Evolutionary conservation across 2,329 filamentous ascomycete species (phyloP).

Genomic region (Cercospora citrullina): DNA sequence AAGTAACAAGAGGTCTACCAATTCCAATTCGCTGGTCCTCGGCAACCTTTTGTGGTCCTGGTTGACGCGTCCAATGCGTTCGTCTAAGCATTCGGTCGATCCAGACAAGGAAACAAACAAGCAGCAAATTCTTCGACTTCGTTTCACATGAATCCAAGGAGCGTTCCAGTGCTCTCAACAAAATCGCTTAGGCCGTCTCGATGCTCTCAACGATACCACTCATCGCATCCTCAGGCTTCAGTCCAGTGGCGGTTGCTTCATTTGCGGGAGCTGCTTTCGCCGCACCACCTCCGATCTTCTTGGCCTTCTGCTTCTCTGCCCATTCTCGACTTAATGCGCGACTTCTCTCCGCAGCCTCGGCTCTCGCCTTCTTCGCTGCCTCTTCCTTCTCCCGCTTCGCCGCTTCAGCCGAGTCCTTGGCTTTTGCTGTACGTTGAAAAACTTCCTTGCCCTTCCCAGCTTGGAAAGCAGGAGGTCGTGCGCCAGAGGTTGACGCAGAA

Average conservation of each 20-base stretch:
- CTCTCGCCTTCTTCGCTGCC: slow-evolving; percentile 49
- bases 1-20: too few relatives aligned
- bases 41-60: too few relatives aligned
- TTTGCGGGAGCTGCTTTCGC: background rate
- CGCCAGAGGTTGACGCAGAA: background rate
- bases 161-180: background rate
- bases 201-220: background rate
- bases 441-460: slow-evolving; percentile 48
- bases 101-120: background rate
- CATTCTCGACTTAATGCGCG: slow-evolving; percentile 49
- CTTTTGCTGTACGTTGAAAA: slow-evolving; percentile 47
- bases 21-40: too few relatives aligned
- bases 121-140: background rate
- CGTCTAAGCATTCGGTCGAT: background rate
- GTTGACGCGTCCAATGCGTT: background rate
- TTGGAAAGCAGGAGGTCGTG: slow-evolving; percentile 8
- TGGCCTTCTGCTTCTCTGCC: slow-evolving; percentile 49
- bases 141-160: background rate
- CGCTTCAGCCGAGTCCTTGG: slow-evolving; percentile 44
- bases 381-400: slow-evolving; percentile 51
- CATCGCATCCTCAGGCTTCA: background rate
- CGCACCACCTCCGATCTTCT: slow-evolving; percentile 29
- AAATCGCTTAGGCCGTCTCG: background rate
- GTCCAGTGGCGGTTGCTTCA: background rate
- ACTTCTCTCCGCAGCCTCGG: slow-evolving; percentile 49